A percentile compares a stretch with the other conserved stretches of the same genome.
phyloP scores from a whole-genome alignment of 1,139 yeast species.

The Schwanniomyces etchellsii region DNA sequence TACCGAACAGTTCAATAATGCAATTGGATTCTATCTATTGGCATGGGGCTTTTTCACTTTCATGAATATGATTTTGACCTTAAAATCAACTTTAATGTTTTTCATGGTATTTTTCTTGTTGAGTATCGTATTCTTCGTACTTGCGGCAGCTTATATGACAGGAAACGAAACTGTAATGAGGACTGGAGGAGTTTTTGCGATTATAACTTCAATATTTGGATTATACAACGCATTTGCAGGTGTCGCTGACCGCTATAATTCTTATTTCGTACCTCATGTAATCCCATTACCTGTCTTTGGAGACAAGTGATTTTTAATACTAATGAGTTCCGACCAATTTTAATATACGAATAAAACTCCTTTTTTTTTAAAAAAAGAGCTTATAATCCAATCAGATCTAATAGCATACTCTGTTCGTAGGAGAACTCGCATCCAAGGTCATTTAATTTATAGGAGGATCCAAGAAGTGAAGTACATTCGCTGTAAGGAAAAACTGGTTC shows the following conservation, averaged over 20 bases:
- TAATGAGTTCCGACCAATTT: neutral
- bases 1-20: conserved; percentile 21
- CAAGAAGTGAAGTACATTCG: neutral
- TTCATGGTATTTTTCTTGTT: conserved; percentile 24
- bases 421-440: conserved; percentile 11
- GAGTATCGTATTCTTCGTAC: conserved; percentile 28
- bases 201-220: conserved; percentile 62
- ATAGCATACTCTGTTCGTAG: conserved; percentile 16
- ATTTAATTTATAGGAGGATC: neutral
- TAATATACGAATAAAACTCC: too few relatives aligned
- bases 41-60: conserved; percentile 35
- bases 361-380: neutral
- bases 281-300: conserved; percentile 8
- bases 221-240: conserved; percentile 83
- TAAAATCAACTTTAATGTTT: conserved; percentile 31
- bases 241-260: conserved; percentile 57
- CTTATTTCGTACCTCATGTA: conserved; percentile 35
- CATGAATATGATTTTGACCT: conserved; percentile 22
- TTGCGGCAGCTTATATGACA: conserved; percentile 31
- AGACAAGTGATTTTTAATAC: neutral
- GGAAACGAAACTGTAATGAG: conserved; percentile 26
- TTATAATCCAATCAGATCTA: conserved; percentile 11
- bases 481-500: neutral
- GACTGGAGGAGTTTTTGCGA: conserved; percentile 72
- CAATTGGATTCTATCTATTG: conserved; percentile 27